Base-by-base conservation (phyloP, 768 basidiomycete species). In the Leucogyrophana mollusca region DNA sequence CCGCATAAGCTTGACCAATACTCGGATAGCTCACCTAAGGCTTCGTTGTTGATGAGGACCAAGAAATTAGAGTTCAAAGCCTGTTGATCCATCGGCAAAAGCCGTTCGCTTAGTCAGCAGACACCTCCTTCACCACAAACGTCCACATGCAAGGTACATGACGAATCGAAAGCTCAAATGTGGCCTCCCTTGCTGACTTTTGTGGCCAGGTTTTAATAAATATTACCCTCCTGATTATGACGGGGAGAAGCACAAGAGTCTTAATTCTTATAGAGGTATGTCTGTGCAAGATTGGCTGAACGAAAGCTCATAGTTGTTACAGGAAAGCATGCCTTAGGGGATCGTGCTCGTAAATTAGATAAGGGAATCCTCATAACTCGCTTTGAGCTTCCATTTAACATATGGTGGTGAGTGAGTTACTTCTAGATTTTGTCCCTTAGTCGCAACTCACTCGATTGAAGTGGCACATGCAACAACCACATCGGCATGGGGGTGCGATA, bases 401-500 rank as follows among this genome's bases (percentile, higher is more conserved):
- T 94, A 52, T 94, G 90, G 92, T 94, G 92, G 91, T 93, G 72
- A 30, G 83, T 69, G 10, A 43, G 8, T 14, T 18, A 10, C 23
- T 33, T n/a, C n/a, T n/a, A n/a, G n/a, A 5, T 21, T 25, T 18
- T 35, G 21, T 38, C 33, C 41, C 21, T 10, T 27, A 33, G 43
- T 38, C 39, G 37, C 40, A 49, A 38, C 40, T 13, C 30, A 30
- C 16, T 11, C 4, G 18, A 14, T 17, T 47, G 30, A 67, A 97
- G 95, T 59, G 91, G 85, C 25, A 87, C 87, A 69, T 99, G 95
- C 70, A 85, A 94, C 65, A 87, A 88, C 56, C 96, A 98, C 70
- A 91, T 99, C 41, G 96, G 96, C 9, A 96, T 96, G 82, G 96
- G 96, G 18, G 96, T 99, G 2, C 89, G 96, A n/a, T 99, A 97